Evolutionary conservation across 1,284 basidiomycete species (phyloP), one percentile per base, ranked within the genome.

Genomic region (Ceratobasidium sp.): DNA sequence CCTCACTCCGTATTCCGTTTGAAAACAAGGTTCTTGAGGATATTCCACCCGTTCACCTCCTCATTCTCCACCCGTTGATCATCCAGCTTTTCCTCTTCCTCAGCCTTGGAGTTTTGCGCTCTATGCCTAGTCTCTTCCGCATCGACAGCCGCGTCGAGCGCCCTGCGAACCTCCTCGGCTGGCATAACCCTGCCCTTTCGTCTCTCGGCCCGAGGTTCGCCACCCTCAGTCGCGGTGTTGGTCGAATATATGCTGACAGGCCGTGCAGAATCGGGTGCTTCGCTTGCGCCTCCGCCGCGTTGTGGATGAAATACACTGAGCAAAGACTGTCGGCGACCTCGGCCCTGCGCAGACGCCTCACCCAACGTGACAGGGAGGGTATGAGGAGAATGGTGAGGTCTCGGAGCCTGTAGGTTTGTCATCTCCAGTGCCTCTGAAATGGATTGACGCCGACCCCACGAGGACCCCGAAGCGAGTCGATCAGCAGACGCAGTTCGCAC

Each of bases 11-110:
- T 52, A 28, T 74, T 74, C 26, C 57, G 57, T 28, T 74, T 74
- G 40, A 74, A 46, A n/a, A 74, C 70, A 40, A 74, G 46, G 44
- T 50, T 62, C 44, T 74, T 74, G 13, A 74, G 57, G 10, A 64
- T 9, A 62, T 56, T 64, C 70, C 70, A 74, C 12, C 70, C 70
- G 2, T 57, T 57, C 59, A 40, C 64, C 48, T 74, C 70, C 28
- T 74, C 70, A 15, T 74, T 57, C 28, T 74, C 70, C 13, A 74
- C 70, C 40, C 70, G 57, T 10, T n/a, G 42, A 33, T 74, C 70
- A 3, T 74, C 70, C 12, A 44, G 46, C 9, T 64, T n/a, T 33
- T 74, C 70, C 0, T 57, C 70, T 9, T 52, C 26, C 17, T 74
- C 70, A 17, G 64, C 59, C 20, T 26, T 61, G 3, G 20, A n/a